Evolutionary conservation across 345 rosid species (phyloP), one percentile per base, ranked within the genome.

Genomic region (Anacardium occidentale): DNA sequence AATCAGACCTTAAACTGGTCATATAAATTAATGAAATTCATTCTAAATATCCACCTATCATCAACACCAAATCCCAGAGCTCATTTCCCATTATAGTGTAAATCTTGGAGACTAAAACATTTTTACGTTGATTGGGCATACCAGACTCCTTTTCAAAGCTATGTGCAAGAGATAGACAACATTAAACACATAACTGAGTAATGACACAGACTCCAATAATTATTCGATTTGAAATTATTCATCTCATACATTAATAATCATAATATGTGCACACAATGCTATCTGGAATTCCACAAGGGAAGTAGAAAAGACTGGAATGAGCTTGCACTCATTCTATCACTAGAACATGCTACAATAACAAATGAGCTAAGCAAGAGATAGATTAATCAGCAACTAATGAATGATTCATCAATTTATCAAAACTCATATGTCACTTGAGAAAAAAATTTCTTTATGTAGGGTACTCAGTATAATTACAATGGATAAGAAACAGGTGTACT

Each of bases 401-500:
- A 59, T 45, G 40, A 44, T 64, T 50, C 40, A 29, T 15, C 18
- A 56, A 57, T 64, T 72, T 48, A 67, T 37, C 10, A 72, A 47
- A 74, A 42, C 64, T 70, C 48, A 32, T 72, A 40, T 56, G 69
- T 64, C 26, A 59, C 66, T 62, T n/a, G 59, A 71, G 60, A 63
- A 47, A 50, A 55, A 70, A 74, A 73, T 52, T 73, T 75, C 65
- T 78, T 72, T 73, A 45, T 83, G 81, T 68, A 77, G 50, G 69
- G 74, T 74, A 73, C 42, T 68, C 68, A 73, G 78, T 76, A 85
- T 88, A 85, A 83, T 87, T 90, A 92, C 94, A 90, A 65, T 79
- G 81, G 85, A 79, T 73, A 81, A 86, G 89, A 84, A 89, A 83
- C 70, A 79, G 90, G 82, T 84, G 81, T 83, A 91, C 98, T 91